Evolutionary conservation across 208 protist species (phyloP).

Genomic region (Leishmania turanica): DNA sequence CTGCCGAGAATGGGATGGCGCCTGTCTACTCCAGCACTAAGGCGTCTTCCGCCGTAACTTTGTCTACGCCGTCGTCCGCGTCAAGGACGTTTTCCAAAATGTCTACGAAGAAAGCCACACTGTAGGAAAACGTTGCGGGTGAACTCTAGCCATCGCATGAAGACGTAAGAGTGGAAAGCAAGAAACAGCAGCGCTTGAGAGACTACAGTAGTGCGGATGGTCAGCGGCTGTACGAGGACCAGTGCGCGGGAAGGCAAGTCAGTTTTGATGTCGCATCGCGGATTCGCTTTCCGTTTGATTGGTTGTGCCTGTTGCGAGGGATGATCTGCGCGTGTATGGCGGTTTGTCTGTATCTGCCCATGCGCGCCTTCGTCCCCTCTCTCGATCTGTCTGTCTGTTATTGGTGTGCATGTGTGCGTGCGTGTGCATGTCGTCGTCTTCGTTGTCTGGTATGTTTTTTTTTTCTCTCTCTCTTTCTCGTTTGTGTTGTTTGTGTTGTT

Average conservation of each 20-base stretch:
- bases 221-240: background rate
- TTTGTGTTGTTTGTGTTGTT: no score
- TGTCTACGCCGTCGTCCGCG: background rate
- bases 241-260: background rate
- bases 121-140: background rate
- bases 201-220: background rate
- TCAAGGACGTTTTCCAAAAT: slow-evolving; percentile 1
- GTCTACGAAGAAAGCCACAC: background rate
- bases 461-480: background rate
- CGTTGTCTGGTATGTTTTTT: background rate
- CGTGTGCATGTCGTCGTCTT: background rate
- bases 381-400: background rate
- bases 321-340: background rate
- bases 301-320: background rate
- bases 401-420: background rate
- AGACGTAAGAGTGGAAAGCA: background rate
- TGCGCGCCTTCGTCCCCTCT: background rate
- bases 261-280: background rate
- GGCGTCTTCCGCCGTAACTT: slow-evolving; percentile 6
- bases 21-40: background rate
- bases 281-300: background rate
- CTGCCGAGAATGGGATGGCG: background rate
- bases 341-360: background rate
- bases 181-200: background rate
- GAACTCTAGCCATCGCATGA: background rate